phyloP scores from a whole-genome alignment of 176 grass and related monocot species.

The Triticum timopheevii region DNA sequence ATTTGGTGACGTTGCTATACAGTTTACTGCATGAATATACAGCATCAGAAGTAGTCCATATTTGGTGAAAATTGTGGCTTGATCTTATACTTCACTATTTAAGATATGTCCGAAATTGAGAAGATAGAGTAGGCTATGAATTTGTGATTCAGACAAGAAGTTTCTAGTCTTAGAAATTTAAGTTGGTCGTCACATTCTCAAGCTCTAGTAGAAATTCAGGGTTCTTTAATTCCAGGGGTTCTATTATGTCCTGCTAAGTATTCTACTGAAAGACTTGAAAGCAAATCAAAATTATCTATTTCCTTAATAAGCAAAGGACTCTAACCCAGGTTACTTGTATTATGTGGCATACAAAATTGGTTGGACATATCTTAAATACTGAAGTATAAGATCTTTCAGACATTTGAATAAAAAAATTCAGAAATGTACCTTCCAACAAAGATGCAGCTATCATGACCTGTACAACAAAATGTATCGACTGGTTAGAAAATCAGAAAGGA shows the following conservation, averaged over 20 bases:
- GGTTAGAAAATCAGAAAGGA: slow-evolving; percentile 4
- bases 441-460: slow-evolving; percentile 83
- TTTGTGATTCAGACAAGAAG: not conserved
- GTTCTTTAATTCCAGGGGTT: not conserved
- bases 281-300: not conserved
- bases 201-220: not conserved
- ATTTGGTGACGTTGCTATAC: slow-evolving; percentile 41
- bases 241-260: not conserved
- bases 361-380: not conserved
- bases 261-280: slow-evolving; percentile 7
- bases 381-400: not conserved
- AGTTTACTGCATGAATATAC: slow-evolving; percentile 52
- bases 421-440: slow-evolving; percentile 79
- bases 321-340: not conserved
- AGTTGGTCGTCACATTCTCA: not conserved
- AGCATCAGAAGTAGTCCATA: slow-evolving; percentile 3
- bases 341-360: not conserved
- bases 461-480: slow-evolving; percentile 30
- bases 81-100: not conserved
- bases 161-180: not conserved
- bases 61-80: not conserved
- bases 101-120: not conserved
- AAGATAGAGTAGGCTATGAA: not conserved
- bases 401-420: slow-evolving; percentile 10
- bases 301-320: not conserved